Conservation (phyloP, 2,329 filamentous ascomycete genomes). For the Paraconiothyrium sp. region DNA sequence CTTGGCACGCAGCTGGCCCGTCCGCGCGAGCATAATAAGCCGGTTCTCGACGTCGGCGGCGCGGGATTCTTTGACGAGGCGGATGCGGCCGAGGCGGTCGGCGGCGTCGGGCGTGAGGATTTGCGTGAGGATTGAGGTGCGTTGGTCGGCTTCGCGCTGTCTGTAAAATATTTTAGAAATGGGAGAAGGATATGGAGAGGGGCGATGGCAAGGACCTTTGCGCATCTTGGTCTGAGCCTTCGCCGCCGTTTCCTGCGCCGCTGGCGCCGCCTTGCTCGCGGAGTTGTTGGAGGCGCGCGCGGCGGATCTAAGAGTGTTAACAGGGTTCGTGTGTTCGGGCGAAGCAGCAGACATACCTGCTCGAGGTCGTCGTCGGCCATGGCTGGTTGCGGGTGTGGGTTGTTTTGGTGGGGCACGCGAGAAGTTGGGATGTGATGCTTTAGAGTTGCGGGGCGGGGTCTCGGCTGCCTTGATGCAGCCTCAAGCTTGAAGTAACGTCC, state of each 20-base stretch:
- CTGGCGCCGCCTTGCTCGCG: slow-evolving; percentile 73
- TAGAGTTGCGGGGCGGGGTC: slow-evolving; percentile 5
- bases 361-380: slow-evolving; percentile 75
- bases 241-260: slow-evolving; percentile 60
- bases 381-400: slow-evolving; percentile 18
- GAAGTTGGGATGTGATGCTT: neutral
- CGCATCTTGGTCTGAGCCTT: slow-evolving; percentile 67
- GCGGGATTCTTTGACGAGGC: slow-evolving; percentile 92
- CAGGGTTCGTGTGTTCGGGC: neutral
- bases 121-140: slow-evolving; percentile 81
- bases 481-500: neutral
- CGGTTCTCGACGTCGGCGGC: slow-evolving; percentile 91
- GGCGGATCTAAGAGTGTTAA: slow-evolving; percentile 74
- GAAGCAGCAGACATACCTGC: slow-evolving; percentile 56
- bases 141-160: slow-evolving; percentile 71
- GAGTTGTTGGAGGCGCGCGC: slow-evolving; percentile 91
- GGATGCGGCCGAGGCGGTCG: slow-evolving; percentile 91
- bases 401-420: slow-evolving; percentile 8
- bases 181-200: neutral
- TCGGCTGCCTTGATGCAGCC: neutral
- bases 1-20: slow-evolving; percentile 85
- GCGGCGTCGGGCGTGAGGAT: slow-evolving; percentile 95
- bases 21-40: slow-evolving; percentile 88
- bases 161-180: slow-evolving; percentile 35
- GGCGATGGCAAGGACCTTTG: slow-evolving; percentile 51